Evolutionary conservation across 768 basidiomycete genomes (phyloP), one percentile per base, ranked within the genome.

Genomic region (Hebeloma cylindrosporum): DNA sequence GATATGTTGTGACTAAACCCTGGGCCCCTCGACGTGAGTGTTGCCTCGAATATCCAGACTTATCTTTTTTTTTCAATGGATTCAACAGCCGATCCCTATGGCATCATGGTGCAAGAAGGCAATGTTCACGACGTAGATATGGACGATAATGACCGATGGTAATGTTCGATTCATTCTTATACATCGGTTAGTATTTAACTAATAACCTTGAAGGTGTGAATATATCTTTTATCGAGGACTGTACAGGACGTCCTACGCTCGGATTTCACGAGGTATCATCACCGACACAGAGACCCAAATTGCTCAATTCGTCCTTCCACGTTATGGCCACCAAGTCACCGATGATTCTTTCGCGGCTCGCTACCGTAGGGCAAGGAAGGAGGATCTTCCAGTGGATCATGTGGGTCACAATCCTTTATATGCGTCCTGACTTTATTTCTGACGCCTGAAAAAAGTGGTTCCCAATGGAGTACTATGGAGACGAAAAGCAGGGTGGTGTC

Each of bases 241-340:
- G 18, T 84, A 88, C 59, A 74, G 87, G 13, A 88, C 86, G 2
- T 70, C 83, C n/a, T 94, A 90, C 59, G 91, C 85, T 0, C 78
- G 92, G 13, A 64, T 95, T 13, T 88, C 90, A 8, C 78, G 89
- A 14, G 83, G 88, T 17, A 82, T 81, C 25, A 85, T 95, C 51
- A 93, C 89, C 18, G 93, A 95, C 57, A 94, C 93, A 1, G 91
- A 94, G 58, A 73, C 93, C 40, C 93, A 93, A 64, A 80, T 94
- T 27, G 91, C 83, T 8, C 89, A 88, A 62, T 94, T 93, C 58
- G 74, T 87, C 37, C 60, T 93, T 3, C 89, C 90, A 0, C 73
- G 68, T 34, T 72, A 80, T 43, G 83, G 79, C 0, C 56, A 62
- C 47, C 60, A 60, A 13, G 75, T 82, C 3, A 68, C 69, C 17